phyloP scores from a whole-genome alignment of 345 rosid genomes.

The Excoecaria cochinchinensis region DNA sequence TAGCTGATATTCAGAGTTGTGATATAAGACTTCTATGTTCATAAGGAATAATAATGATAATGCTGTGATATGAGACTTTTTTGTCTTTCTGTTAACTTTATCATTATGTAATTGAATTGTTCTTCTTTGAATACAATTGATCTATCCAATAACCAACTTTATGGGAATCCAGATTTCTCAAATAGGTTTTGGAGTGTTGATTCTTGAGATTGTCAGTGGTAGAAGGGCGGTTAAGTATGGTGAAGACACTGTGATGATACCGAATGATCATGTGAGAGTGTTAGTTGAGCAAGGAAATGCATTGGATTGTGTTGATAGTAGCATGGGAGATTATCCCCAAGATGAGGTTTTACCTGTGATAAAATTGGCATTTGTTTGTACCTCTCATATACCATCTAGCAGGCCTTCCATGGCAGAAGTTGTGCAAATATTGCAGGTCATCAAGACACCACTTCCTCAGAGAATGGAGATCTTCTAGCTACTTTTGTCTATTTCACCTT shows the following conservation, averaged over 20 bases:
- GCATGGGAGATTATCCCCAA: constrained; percentile 66
- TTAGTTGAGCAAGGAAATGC: constrained; percentile 73
- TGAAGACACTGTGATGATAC: constrained; percentile 80
- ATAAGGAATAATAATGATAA: too few species aligned
- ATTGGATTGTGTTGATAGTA: constrained; percentile 66
- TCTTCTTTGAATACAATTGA: constrained; percentile 56
- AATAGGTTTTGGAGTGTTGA: constrained; percentile 61
- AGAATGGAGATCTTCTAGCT: constrained; percentile 48
- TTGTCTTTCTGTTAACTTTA: too few species aligned
- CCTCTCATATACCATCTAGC: constrained; percentile 86
- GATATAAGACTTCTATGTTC: too few species aligned
- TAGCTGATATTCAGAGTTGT: too few species aligned
- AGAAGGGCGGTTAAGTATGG: constrained; percentile 82
- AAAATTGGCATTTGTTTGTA: constrained; percentile 83
- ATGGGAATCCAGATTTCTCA: constrained; percentile 52
- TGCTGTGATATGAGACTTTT: too few species aligned
- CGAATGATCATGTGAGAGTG: constrained; percentile 71
- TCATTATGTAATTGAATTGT: constrained; percentile 28
- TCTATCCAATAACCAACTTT: constrained; percentile 66
- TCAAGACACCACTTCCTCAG: constrained; percentile 58
- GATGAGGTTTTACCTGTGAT: constrained; percentile 86
- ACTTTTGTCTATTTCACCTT: too few species aligned
- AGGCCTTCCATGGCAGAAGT: constrained; percentile 96
- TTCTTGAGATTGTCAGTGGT: constrained; percentile 80
- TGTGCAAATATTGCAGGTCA: constrained; percentile 82